Evolutionary conservation across 2,329 filamentous ascomycete genomes (phyloP), one percentile per base, ranked within the genome.

Genomic region (Paracoccidioides brasiliensis): DNA sequence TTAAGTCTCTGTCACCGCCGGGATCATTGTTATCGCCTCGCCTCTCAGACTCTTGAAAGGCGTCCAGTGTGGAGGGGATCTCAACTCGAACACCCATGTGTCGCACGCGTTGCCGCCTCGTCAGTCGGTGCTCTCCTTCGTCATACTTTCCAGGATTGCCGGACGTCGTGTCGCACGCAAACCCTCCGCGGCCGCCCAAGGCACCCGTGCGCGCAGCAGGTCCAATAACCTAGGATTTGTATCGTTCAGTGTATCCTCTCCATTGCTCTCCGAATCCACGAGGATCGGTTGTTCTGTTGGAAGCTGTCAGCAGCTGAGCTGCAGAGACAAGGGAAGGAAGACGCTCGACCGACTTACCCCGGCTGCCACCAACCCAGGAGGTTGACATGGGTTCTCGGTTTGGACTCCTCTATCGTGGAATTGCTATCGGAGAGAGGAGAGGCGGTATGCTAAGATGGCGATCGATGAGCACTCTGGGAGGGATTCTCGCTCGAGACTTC

Each of bases 111-210:
- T 15, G 35, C 40, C 35, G n/a, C 35, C 40, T 41, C 35, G 41
- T 52, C 9, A 4, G 40, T 41, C 22, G 40, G 22, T 41, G n/a
- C 50, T 52, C 35, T 52, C 14, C 40, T 15, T 30, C 22, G 41
- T 52, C 35, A n/a, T 35, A 40, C 49, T 52, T 52, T 52, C 15
- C 49, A 41, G 50, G 40, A 41, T 52, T 52, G 49, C 30, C 41
- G 35, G 28, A 52, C 40, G 35, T 28, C 41, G 35, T n/a, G n/a
- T n/a, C 15, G 33, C 28, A 22, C 37, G 14, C 50, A 42, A 52
- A 41, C 37, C 37, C 35, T 52, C 40, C n/a, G n/a, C n/a, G n/a
- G n/a, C n/a, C 3, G 37, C 28, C 35, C 28, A 15, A 41, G 3
- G 40, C 35, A 32, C 40, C 15, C 12, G 35, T 52, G 35, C 35